These are phyloP conservation scores for Panellus pusillus DNA, from an alignment of 768 basidiomycete genomes.

Conservation along the genomic window DNA sequence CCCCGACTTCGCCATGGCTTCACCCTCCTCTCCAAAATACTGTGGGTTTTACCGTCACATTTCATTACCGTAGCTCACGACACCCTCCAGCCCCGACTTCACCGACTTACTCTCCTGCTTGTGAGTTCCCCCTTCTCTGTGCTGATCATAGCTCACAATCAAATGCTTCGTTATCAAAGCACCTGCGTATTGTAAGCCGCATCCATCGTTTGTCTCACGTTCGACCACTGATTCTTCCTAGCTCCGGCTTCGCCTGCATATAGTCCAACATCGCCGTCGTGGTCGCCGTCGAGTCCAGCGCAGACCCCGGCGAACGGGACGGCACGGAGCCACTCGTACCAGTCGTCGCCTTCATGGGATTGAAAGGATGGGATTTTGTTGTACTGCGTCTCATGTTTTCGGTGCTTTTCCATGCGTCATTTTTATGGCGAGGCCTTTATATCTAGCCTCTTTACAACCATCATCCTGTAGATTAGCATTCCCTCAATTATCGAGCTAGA, in stretches of 20 bases:
- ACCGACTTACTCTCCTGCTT: conserved; percentile 85
- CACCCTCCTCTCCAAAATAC: conserved; percentile 90
- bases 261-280: conserved; percentile 81
- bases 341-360: conserved; percentile 54
- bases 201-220: background rate
- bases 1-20: conserved; percentile 87
- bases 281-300: conserved; percentile 81
- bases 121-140: conserved; percentile 45
- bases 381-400: conserved; percentile 7
- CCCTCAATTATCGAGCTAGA: conserved; percentile 23
- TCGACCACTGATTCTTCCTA: conserved; percentile 30
- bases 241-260: conserved; percentile 86
- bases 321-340: conserved; percentile 44
- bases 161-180: conserved; percentile 37
- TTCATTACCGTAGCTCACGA: conserved; percentile 12
- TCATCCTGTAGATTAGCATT: conserved; percentile 22
- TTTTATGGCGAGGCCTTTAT: conserved; percentile 18
- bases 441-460: conserved; percentile 21
- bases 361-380: conserved; percentile 25
- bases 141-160: background rate
- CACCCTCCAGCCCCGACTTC: conserved; percentile 71
- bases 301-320: conserved; percentile 43
- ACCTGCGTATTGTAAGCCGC: conserved; percentile 73
- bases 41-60: conserved; percentile 48
- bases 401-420: conserved; percentile 19